Base-by-base conservation (phyloP, 2,329 filamentous ascomycete species). In the Mollisia scopiformis region DNA sequence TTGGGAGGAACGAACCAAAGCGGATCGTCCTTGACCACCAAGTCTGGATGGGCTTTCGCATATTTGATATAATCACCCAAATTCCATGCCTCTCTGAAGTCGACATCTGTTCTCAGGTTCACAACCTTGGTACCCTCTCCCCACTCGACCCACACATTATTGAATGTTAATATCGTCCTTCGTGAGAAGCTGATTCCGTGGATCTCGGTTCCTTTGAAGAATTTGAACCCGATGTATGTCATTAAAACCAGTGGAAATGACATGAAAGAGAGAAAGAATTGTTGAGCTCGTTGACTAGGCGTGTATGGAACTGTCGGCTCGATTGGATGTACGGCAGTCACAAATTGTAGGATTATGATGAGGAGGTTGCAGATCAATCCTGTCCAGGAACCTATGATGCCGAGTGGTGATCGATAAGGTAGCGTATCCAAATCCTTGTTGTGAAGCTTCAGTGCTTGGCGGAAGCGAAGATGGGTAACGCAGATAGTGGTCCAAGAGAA, bases 401-500 rank as follows among this genome's bases (percentile, higher is more conserved):
- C 88, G 50, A 83, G 79, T 33, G 80, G 74, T 21, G 85, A 84
- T 52, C 75, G 74, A 77, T 86, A 90, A 1, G 87, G 84, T 7
- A 90, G 82, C 69, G 87, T 84, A 11, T 88, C 83, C 3, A 87
- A 70, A 3, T 77, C 80, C 66, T 81, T 84, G 28, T 84, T 84
- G 52, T 87, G 79, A 21, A 73, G 68, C 19, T 68, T 71, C 85
- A 85, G 88, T 0, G 84, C 86, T 5, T 70, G 65, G 50, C 86
- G 84, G 81, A 88, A 88, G 19, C 87, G 85, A 69, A 90, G 87
- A 68, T 90, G 87, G 3, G 84, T 80, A 25, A 85, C 72, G 72
- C 85, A 88, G 66, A 89, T 87, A 46, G 82, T 84, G 21, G 80
- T 84, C 86, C 86, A 89, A 16, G 85, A 88, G 30, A 88, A 78